Percentiles rank a stretch among this genome's conserved stretches.
Evolutionary conservation across 768 basidiomycete species (phyloP).

Genomic region (Gloeophyllum trabeum): DNA sequence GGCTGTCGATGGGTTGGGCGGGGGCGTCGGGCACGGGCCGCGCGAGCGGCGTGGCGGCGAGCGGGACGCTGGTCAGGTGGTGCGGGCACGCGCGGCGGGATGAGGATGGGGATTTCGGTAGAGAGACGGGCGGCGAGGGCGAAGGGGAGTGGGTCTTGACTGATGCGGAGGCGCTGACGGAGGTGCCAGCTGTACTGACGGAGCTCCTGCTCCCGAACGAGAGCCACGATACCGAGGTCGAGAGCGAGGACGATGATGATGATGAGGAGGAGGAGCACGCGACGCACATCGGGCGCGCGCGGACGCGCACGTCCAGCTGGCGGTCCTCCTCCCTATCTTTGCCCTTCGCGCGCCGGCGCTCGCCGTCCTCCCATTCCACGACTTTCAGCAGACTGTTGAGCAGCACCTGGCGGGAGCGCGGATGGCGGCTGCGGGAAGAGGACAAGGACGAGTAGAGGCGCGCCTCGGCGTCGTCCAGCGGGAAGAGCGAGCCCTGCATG

Average conservation of each 20-base stretch:
- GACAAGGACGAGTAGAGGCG: constrained; percentile 14
- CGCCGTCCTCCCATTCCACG: constrained; percentile 29
- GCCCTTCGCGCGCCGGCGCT: constrained; percentile 26
- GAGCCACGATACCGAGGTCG: constrained; percentile 30
- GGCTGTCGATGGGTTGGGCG: too few species aligned
- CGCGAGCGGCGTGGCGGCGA: too few species aligned
- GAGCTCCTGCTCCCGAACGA: constrained; percentile 29
- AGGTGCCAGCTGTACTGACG: constrained; percentile 21
- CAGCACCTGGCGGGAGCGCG: constrained; percentile 21
- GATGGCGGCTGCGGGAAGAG: constrained; percentile 9
- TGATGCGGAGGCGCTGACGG: constrained; percentile 21
- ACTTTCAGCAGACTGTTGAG: constrained; percentile 31
- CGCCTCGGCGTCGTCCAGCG: constrained; percentile 23
- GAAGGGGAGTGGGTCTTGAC: not conserved
- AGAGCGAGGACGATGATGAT: constrained; percentile 18
- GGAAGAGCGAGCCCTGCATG: constrained; percentile 53
- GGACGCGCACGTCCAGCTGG: too few species aligned
- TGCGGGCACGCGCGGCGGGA: too few species aligned
- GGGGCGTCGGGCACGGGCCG: too few species aligned
- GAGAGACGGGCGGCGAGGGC: not conserved
- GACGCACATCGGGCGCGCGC: too few species aligned
- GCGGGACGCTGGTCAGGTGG: not conserved
- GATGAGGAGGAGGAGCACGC: constrained; percentile 16
- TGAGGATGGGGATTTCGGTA: not conserved
- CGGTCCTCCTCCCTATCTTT: constrained; percentile 24